Conservation (phyloP, 768 basidiomycete genomes). For the Termitomyces sp. region DNA sequence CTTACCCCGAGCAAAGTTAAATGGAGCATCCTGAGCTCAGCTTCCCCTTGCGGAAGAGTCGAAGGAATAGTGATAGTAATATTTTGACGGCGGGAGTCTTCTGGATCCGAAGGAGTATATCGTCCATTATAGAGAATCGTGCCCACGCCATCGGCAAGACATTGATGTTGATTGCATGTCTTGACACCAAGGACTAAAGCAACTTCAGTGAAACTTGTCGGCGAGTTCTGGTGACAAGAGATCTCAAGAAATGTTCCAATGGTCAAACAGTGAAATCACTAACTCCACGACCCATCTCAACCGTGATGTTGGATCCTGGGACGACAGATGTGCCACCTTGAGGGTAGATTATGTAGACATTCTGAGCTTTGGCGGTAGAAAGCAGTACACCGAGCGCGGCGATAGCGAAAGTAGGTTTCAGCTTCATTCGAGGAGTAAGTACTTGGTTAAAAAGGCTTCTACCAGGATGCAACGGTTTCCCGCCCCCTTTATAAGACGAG, state of each 20-base stretch:
- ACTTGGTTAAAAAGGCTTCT: background rate
- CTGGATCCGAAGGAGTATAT: conserved; percentile 29
- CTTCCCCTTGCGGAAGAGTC: conserved; percentile 20
- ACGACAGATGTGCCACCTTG: conserved; percentile 23
- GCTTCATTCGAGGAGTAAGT: background rate
- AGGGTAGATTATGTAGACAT: conserved; percentile 33
- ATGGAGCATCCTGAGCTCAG: conserved; percentile 31
- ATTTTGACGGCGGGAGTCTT: conserved; percentile 33
- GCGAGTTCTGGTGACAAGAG: conserved; percentile 21
- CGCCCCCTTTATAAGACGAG: background rate
- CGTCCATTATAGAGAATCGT: conserved; percentile 41
- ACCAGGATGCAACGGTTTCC: background rate
- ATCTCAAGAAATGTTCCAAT: background rate
- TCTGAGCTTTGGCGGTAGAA: conserved; percentile 34
- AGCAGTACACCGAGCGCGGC: conserved; percentile 19
- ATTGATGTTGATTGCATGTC: conserved; percentile 23
- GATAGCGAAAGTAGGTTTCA: background rate
- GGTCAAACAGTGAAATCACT: conserved; percentile 11
- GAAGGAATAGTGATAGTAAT: conserved; percentile 36
- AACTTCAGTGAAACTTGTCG: conserved; percentile 36
- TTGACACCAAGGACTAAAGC: conserved; percentile 40
- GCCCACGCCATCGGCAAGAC: conserved; percentile 28
- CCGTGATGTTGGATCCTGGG: conserved; percentile 31
- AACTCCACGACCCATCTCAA: conserved; percentile 45
- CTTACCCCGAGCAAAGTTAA: conserved; percentile 35